Evolutionary conservation across 768 basidiomycete genomes (phyloP), one percentile per base, ranked within the genome.

Genomic region (Boletus vermiculosoides): DNA sequence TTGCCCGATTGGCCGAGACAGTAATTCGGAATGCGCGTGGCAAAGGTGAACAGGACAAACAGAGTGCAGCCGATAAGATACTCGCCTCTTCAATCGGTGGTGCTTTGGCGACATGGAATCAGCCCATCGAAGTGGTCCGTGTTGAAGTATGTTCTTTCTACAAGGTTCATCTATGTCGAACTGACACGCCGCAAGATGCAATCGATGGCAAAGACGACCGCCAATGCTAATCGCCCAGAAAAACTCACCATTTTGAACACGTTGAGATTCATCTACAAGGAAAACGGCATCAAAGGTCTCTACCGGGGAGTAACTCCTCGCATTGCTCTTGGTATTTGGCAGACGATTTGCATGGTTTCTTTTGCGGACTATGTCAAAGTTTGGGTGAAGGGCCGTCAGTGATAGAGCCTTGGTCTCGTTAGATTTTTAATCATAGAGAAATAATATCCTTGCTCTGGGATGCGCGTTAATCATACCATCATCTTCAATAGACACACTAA

Each of bases 341-440:
- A 97, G 76, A 97, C 94, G 8, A 81, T 98, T 63, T 99, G 97
- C 81, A 99, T 99, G 96, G 96, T 98, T 63, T 94, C 92, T 22
- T 88, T 98, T 61, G 94, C 95, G 20, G 95, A 98, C 76, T 94
- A 94, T 69, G 94, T 98, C 61, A 96, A 94, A 73, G 80, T 77
- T 55, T 94, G 92, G 85, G 80, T 85, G n/a, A 84, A 85, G 67
- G 77, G 73, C 23, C 58, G 59, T 53, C 55, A 70, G 52, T 67
- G 58, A 71, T 54, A 50, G 50, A 52, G 50, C 20, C 18, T 18
- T 46, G 44, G 48, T 39, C 46, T 39, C 18, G 20, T 49, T 57
- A 34, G 33, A 60, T 33, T 54, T 47, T 46, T 46, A 55, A 41
- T 51, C 49, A 37, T 74, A 65, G 71, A 66, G 48, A 51, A 46